Evolutionary conservation across 1,139 yeast genomes (phyloP), one percentile per base, ranked within the genome.

Genomic region (Sugiyamaella novakii): DNA sequence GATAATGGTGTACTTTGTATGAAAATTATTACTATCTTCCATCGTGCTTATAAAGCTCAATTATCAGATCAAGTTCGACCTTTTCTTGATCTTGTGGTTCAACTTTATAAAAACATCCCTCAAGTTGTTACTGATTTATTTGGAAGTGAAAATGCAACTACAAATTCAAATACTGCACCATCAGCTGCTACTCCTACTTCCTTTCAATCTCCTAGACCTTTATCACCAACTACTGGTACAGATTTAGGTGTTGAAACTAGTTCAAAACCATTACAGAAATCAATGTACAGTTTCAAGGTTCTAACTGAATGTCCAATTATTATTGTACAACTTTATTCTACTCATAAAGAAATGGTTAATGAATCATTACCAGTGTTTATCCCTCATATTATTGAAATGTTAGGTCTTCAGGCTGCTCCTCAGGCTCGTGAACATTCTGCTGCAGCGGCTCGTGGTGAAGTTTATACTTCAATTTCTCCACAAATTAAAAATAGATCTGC

Each of bases 291-390:
- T 1, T 92, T 92, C 74, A 91, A 89, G 64, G 88, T 94, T 8
- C 76, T 92, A 52, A 89, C 97, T 0, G 99, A 94, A 67, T 91
- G 98, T 64, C 99, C 99, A 5, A 91, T 94, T 35, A 91, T 96
- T 7, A 87, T 94, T 81, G 98, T 94, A 1, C 81, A 96, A 5
- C 74, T 94, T 47, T 88, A 87, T 60, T 86, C 96, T 1, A 83
- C 96, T 0, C 91, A 91, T 69, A 87, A 88, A 64, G 81, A 80
- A 38, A 71, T 89, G 47, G 87, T 87, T 2, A 79, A 79, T 43
- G 73, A 86, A 0, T 80, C 92, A 1, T 73, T 92, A 36, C 89
- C 94, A 1, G 73, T 72, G 15, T 87, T 92, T 57, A 78, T 92
- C 50, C 97, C 98, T 0, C 81, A 84, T 54, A 86, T 92, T 27